Evolutionary conservation across 2,329 filamentous ascomycete species (phyloP), one percentile per base, ranked within the genome.

Genomic region (Fusarium sp.): DNA sequence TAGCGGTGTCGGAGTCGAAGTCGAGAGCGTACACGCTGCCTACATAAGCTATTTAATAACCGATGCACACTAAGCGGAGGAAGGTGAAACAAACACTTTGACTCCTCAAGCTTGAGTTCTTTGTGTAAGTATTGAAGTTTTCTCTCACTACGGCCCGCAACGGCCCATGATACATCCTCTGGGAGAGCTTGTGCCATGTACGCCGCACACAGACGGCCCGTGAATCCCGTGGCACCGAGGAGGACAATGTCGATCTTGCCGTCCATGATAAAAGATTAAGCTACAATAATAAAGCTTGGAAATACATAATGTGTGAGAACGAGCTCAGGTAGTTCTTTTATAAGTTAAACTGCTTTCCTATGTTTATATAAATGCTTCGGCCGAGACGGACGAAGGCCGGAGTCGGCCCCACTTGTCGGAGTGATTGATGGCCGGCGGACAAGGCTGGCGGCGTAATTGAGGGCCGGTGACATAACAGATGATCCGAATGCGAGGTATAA

Each of bases 161-260:
- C 83, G 11, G 92, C 94, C 94, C 94, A 97, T 81, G 88, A 92
- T 59, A 96, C 79, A 76, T 92, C 86, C 20, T 90, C 91, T 0
- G 93, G 92, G 1, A 93, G 84, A 66, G 87, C 81, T 20, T 85
- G 85, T 49, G 88, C 85, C 76, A 97, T 91, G 79, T 94, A 88
- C 77, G 95, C 88, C 40, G 90, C 90, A 4, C 89, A 89, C 65
- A 92, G 85, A 68, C 88, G 90, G 18, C 94, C 94, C 0, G 94
- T 97, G 80, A 95, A 97, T 24, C 94, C 94, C 42, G 85, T 85
- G n/a, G 86, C 86, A 39, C 86, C 86, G 53, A 86, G 84, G 28
- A 88, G 78, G 26, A 88, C 82, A 20, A 88, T 64, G 17, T 65
- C 55, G 18, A 55, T 43, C 34, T 56, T 46, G 18, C 6, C 48